Percentiles rank a stretch among this genome's conserved stretches.
Evolutionary conservation across 345 rosid genomes (phyloP).

Genomic region (Odontarrhena argentea): DNA sequence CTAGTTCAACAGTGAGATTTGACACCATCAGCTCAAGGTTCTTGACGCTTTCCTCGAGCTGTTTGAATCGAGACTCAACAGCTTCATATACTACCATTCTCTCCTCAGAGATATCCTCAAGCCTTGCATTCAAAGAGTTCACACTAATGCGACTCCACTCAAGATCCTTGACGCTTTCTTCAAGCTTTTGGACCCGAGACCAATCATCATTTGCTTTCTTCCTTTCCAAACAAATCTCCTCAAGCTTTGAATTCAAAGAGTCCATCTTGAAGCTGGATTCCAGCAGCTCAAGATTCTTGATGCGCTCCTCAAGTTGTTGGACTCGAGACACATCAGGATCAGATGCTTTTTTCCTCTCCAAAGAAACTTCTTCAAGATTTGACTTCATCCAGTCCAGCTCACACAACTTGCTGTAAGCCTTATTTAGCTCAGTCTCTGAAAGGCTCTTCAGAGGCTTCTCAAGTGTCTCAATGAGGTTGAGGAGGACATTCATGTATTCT

Average conservation of each 20-base stretch:
- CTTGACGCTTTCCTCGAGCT: slow-evolving; percentile 6
- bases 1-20: slow-evolving; percentile 3
- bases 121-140: neutral
- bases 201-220: neutral
- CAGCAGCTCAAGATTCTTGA: slow-evolving; percentile 5
- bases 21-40: neutral
- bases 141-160: neutral
- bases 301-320: neutral
- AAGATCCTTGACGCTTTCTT: neutral
- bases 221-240: neutral
- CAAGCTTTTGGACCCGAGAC: neutral
- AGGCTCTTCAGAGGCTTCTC: neutral
- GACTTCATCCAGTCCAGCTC: slow-evolving; percentile 18
- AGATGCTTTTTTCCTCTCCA: neutral
- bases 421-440: neutral
- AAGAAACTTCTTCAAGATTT: neutral
- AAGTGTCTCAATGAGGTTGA: neutral
- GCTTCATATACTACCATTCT: slow-evolving; percentile 2
- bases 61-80: neutral
- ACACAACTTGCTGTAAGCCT: neutral
- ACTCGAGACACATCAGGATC: neutral
- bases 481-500: slow-evolving; percentile 14
- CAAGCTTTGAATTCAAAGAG: neutral
- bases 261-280: neutral
- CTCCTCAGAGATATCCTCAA: neutral